A percentile compares a stretch with the other conserved stretches of the same genome.
Evolutionary conservation across 306 rosid species (phyloP).

Genomic region (Quercus engelmannii): DNA sequence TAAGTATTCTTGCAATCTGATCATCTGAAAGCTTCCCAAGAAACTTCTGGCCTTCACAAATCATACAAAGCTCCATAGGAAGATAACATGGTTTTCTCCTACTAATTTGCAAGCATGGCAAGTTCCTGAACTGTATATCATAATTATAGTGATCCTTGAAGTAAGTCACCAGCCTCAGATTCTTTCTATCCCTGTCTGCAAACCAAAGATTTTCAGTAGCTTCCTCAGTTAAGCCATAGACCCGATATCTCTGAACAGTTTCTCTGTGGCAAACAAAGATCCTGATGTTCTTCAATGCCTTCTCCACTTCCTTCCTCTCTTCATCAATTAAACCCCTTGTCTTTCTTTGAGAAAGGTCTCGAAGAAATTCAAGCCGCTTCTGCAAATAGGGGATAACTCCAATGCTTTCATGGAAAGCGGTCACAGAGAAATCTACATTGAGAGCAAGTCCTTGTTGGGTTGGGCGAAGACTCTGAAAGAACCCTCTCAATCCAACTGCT

Average conservation of each 20-base stretch:
- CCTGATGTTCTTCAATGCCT: slow-evolving; percentile 81
- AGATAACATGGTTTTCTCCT: slow-evolving; percentile 96
- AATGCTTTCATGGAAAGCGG: slow-evolving; percentile 93
- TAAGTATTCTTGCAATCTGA: slow-evolving; percentile 91
- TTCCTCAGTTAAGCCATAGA: slow-evolving; percentile 84
- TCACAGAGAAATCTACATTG: slow-evolving; percentile 89
- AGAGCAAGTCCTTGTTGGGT: slow-evolving; percentile 96
- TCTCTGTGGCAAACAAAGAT: slow-evolving; percentile 96
- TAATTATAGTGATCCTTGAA: slow-evolving; percentile 93
- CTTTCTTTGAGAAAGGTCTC: slow-evolving; percentile 75
- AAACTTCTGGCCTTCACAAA: slow-evolving; percentile 96
- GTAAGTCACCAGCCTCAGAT: slow-evolving; percentile 69
- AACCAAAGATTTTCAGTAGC: slow-evolving; percentile 93
- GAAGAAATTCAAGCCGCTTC: slow-evolving; percentile 82
- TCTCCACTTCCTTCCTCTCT: slow-evolving; percentile 87
- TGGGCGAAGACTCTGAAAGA: slow-evolving; percentile 96
- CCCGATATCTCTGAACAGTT: slow-evolving; percentile 87
- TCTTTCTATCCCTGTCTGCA: slow-evolving; percentile 82
- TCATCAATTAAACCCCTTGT: slow-evolving; percentile 47
- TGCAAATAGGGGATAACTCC: slow-evolving; percentile 87
- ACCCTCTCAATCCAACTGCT: slow-evolving; percentile 91
- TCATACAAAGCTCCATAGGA: slow-evolving; percentile 97
- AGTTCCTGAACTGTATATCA: slow-evolving; percentile 75
- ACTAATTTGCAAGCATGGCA: slow-evolving; percentile 93
- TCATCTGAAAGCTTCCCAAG: slow-evolving; percentile 92